Conservation (phyloP, 495 filamentous ascomycete species). For the Corynascus novoguineensis region DNA sequence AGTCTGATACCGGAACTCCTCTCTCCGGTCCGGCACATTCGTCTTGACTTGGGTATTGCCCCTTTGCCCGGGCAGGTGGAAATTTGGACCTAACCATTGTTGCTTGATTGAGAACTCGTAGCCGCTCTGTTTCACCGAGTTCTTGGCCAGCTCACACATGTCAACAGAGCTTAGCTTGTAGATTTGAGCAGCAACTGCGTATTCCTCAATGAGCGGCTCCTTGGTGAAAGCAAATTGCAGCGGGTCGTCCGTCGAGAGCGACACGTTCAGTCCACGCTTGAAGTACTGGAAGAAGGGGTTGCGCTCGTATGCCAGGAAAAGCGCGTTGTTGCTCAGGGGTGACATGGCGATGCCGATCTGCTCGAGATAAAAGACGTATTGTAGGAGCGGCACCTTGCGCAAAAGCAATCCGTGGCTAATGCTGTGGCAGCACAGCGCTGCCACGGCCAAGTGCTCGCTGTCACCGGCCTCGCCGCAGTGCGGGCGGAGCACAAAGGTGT, state of each 20-base stretch:
- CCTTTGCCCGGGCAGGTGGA: slow-evolving; percentile 61
- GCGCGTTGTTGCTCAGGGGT: slow-evolving; percentile 91
- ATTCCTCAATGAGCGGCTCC: slow-evolving; percentile 96
- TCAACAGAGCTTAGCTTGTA: slow-evolving; percentile 96
- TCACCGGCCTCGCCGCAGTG: slow-evolving; percentile 97
- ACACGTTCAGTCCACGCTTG: slow-evolving; percentile 88
- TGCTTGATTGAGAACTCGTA: slow-evolving; percentile 86
- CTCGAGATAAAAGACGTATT: slow-evolving; percentile 97
- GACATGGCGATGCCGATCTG: slow-evolving; percentile 99
- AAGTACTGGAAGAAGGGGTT: slow-evolving; percentile 96
- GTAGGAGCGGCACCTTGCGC: slow-evolving; percentile 87
- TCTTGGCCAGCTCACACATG: slow-evolving; percentile 97
- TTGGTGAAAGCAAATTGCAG: slow-evolving; percentile 98
- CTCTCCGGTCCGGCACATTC: slow-evolving; percentile 89
- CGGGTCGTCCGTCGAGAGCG: slow-evolving; percentile 92
- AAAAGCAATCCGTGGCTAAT: slow-evolving; percentile 93
- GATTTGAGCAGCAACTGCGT: slow-evolving; percentile 95
- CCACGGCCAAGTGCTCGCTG: slow-evolving; percentile 90
- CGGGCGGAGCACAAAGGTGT: slow-evolving; percentile 87
- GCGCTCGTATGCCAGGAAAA: slow-evolving; percentile 94
- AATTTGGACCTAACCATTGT: slow-evolving; percentile 79
- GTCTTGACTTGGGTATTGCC: slow-evolving; percentile 93
- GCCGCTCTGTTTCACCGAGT: slow-evolving; percentile 89
- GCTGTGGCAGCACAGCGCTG: slow-evolving; percentile 89
- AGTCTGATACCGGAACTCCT: slow-evolving; percentile 82